Conservation (phyloP, 768 basidiomycete genomes). For the Boletus eberwhitei region DNA sequence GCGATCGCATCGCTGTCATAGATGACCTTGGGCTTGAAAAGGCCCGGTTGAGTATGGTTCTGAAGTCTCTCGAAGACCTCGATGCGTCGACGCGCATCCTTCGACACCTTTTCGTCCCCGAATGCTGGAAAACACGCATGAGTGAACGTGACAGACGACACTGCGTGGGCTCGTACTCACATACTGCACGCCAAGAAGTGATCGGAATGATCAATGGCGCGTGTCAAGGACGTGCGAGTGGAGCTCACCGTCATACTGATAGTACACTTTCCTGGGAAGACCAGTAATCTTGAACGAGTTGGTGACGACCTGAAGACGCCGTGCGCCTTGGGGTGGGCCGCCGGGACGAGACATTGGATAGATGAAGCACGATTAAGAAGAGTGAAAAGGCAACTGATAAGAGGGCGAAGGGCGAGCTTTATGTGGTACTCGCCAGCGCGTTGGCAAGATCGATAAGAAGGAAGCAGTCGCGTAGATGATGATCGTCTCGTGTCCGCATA, state of each 20-base stretch:
- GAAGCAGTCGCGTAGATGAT: background rate
- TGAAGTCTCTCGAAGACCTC: slow-evolving; percentile 37
- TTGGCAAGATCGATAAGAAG: slow-evolving; percentile 26
- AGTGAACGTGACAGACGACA: background rate
- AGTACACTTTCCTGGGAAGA: slow-evolving; percentile 25
- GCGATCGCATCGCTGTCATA: slow-evolving; percentile 46
- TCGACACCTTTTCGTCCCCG: slow-evolving; percentile 3
- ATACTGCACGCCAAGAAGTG: slow-evolving; percentile 19
- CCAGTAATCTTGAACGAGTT: slow-evolving; percentile 33
- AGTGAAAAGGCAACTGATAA: background rate
- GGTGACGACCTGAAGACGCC: slow-evolving; percentile 28
- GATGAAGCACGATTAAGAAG: slow-evolving; percentile 4
- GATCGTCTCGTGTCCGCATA: background rate
- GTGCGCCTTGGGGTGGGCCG: slow-evolving; percentile 12
- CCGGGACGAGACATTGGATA: slow-evolving; percentile 20
- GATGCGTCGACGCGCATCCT: slow-evolving; percentile 21
- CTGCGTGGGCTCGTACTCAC: slow-evolving; percentile 18
- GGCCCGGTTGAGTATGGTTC: slow-evolving; percentile 27
- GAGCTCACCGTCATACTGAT: slow-evolving; percentile 34
- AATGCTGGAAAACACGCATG: slow-evolving; percentile 17
- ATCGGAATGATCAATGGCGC: slow-evolving; percentile 5
- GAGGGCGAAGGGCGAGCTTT: background rate
- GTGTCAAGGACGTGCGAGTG: background rate
- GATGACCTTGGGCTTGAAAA: slow-evolving; percentile 42
- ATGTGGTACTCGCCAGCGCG: slow-evolving; percentile 3